A percentile compares a stretch with the other conserved stretches of the same genome.
Evolutionary conservation across 805 yeast species (phyloP).

Genomic region (Naumovozyma dairenensis): DNA sequence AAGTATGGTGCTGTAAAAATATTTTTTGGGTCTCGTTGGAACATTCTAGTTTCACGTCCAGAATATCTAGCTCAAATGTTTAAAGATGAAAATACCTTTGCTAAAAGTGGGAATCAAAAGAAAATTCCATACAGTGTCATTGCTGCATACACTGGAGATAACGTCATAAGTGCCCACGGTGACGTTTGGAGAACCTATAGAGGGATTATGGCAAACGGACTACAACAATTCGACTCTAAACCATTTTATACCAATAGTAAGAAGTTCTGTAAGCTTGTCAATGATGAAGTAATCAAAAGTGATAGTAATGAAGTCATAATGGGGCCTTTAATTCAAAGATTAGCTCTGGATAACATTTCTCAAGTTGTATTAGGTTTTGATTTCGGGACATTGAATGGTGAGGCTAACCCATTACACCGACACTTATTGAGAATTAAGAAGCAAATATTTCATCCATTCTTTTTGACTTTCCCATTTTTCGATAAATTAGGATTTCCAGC

Average conservation of each 20-base stretch:
- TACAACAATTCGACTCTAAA: constrained; percentile 38
- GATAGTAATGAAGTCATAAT: constrained; percentile 14
- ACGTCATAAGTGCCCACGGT: constrained; percentile 51
- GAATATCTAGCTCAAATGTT: constrained; percentile 37
- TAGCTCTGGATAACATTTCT: constrained; percentile 40
- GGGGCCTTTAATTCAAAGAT: constrained; percentile 37
- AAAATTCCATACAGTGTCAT: constrained; percentile 48
- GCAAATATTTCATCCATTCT: constrained; percentile 47
- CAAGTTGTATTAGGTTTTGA: constrained; percentile 42
- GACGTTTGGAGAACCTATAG: constrained; percentile 42
- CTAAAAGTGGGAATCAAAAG: constrained; percentile 50
- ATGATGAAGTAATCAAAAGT: constrained; percentile 6
- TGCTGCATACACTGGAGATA: constrained; percentile 49
- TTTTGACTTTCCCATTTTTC: constrained; percentile 44
- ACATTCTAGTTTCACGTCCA: constrained; percentile 43
- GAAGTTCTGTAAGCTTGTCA: constrained; percentile 26
- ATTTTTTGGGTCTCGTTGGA: constrained; percentile 55
- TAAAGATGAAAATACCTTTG: constrained; percentile 40
- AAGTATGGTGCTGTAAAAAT: constrained; percentile 49
- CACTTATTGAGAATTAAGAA: constrained; percentile 37
- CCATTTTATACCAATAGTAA: constrained; percentile 34
- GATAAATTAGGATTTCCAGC: constrained; percentile 42
- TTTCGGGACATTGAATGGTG: constrained; percentile 31
- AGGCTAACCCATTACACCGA: constrained; percentile 29
- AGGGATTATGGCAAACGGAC: constrained; percentile 34